A percentile compares a stretch with the other conserved stretches of the same genome.
Evolutionary conservation across 2,329 filamentous ascomycete species (phyloP).

Genomic region (Microdochium paspali): DNA sequence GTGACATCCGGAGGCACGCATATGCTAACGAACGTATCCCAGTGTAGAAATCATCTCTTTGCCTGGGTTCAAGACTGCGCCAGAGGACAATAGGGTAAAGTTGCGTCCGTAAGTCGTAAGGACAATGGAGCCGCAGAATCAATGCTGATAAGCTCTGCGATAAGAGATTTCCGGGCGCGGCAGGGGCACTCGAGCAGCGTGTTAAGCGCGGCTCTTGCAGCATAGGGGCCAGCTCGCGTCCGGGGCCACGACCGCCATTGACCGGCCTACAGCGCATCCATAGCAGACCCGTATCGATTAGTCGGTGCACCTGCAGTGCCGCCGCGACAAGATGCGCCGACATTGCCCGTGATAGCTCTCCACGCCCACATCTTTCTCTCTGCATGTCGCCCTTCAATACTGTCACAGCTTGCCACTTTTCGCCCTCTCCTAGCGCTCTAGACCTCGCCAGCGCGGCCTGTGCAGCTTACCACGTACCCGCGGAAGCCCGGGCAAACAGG

Average conservation of each 20-base stretch:
- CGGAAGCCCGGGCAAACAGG: no score
- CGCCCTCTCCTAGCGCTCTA: no score
- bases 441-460: no score
- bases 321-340: neutral
- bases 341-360: neutral
- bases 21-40: no score
- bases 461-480: no score
- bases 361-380: neutral
- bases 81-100: no score
- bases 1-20: no score
- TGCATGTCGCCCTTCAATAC: neutral
- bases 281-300: neutral
- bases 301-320: neutral
- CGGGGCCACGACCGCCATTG: neutral
- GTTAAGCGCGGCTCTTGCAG: no score
- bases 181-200: neutral
- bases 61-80: no score
- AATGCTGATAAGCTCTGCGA: neutral
- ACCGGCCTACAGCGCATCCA: neutral
- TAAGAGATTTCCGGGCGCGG: neutral
- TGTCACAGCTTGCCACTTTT: neutral
- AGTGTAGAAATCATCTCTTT: no score
- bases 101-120: no score
- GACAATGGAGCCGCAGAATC: no score
- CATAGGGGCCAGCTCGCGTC: neutral